Base-by-base conservation (phyloP, 495 filamentous ascomycete species). In the Neohortaea acidophila region DNA sequence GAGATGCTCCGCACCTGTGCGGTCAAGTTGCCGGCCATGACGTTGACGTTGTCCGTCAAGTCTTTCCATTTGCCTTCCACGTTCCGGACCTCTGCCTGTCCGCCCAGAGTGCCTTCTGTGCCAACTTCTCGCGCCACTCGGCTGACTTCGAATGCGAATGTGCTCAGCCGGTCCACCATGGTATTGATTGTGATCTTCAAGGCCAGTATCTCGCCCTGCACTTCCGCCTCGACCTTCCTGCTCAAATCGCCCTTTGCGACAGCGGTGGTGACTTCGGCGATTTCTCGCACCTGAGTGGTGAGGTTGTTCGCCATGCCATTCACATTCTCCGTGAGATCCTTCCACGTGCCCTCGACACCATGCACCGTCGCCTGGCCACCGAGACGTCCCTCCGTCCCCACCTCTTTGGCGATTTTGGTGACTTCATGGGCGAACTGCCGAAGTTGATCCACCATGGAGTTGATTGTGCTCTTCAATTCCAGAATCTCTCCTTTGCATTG, bases 41-140 rank as follows among this genome's bases (percentile, higher is more conserved):
- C 76, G 61, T 84, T 84, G 59, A 85, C 80, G 48, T 96, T 96
- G 53, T 93, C 83, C 10, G 91, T 99, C 17, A 99, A 70, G 59
- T 99, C 91, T 59, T 92, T 92, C 89, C 89, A 99, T 65, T 94
- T 94, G 51, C 89, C 89, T 65, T 99, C 89, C 27, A 96, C 91
- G 46, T 93, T 89, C 49, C 92, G 82, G 6, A 99, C 89, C 58
- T 91, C 80, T 33, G 89, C 89, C 60, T 96, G 89, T 13, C 89
- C 89, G 40, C 89, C 89, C 17, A 99, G 68, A 7, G 81, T 94
- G 50, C 89, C 89, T 47, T 99, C 89, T 4, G 89, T 99, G 48
- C 89, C 89, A 65, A 99, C 89, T 61, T 99, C 89, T 45, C 89
- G 77, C 37, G 89, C 89, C 47, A 99, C 89, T 58, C 94, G 94